phyloP scores from a whole-genome alignment of 2,329 filamentous ascomycete species.

The Clonostachys solani region DNA sequence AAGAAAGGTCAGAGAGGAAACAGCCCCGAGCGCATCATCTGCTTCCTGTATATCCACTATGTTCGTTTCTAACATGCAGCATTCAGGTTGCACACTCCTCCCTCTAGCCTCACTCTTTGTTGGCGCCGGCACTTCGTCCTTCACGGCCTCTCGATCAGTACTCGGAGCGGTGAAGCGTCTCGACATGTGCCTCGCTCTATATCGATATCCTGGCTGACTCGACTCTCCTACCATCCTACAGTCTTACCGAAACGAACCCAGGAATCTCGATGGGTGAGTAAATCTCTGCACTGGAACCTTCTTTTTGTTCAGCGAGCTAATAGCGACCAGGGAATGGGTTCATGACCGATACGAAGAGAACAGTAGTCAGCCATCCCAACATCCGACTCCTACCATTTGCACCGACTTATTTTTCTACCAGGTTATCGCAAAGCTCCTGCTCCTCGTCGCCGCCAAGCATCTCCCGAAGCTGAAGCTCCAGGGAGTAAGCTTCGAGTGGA shows the following conservation, averaged over 20 bases:
- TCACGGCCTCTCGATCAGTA: slow-evolving; percentile 14
- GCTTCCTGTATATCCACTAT: too few species aligned
- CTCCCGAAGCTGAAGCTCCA: slow-evolving; percentile 25
- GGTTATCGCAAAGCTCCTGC: slow-evolving; percentile 34
- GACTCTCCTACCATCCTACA: slow-evolving; percentile 37
- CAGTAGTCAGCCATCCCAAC: slow-evolving; percentile 30
- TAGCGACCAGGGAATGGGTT: slow-evolving; percentile 73
- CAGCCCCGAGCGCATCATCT: too few species aligned
- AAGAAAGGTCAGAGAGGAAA: slow-evolving; percentile 65
- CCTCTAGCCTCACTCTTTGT: slow-evolving; percentile 8
- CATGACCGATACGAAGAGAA: slow-evolving; percentile 85
- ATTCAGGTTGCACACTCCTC: slow-evolving; percentile 26
- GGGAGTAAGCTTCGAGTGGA: slow-evolving; percentile 71
- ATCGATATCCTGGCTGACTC: slow-evolving; percentile 28
- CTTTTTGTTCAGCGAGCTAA: slow-evolving; percentile 11
- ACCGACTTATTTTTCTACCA: slow-evolving; percentile 15
- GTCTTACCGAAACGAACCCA: slow-evolving; percentile 58
- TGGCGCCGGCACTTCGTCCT: slow-evolving; percentile 1
- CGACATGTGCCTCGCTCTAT: slow-evolving; percentile 20
- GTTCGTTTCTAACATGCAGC: too few species aligned
- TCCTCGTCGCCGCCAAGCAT: slow-evolving; percentile 33
- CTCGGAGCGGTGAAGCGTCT: slow-evolving; percentile 20
- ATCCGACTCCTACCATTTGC: slow-evolving; percentile 1
- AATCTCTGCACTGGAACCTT: background rate
- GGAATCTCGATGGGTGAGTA: slow-evolving; percentile 67